Conservation (phyloP, 768 basidiomycete genomes). For the Boletus subcaerulescens region DNA sequence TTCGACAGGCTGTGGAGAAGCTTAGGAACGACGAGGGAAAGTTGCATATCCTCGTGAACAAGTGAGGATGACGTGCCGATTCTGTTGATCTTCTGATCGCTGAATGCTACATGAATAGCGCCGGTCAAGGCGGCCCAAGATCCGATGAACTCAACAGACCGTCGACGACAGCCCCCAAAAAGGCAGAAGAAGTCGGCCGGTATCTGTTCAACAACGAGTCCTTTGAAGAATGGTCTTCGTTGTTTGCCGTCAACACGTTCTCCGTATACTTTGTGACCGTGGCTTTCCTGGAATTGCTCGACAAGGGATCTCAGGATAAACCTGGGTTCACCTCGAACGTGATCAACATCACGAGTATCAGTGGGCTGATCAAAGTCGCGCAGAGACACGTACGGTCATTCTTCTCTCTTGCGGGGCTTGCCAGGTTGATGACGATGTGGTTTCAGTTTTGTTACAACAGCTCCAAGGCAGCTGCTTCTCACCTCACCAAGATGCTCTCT, state of each 20-base stretch:
- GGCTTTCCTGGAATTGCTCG: conserved; percentile 73
- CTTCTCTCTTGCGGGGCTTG: background rate
- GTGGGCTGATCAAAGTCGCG: conserved; percentile 64
- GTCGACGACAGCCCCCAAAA: conserved; percentile 55
- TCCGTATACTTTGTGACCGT: conserved; percentile 76
- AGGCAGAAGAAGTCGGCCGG: conserved; percentile 62
- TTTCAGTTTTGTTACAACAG: conserved; percentile 78
- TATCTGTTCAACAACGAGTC: conserved; percentile 69
- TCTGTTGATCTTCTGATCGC: background rate
- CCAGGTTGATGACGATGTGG: background rate
- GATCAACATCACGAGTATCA: conserved; percentile 77
- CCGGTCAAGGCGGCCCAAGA: conserved; percentile 68
- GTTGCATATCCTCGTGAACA: conserved; percentile 79
- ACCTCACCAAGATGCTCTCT: conserved; percentile 72
- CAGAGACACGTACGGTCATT: conserved; percentile 66
- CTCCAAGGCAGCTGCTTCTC: conserved; percentile 72
- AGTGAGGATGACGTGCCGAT: conserved; percentile 42
- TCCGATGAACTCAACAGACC: conserved; percentile 58
- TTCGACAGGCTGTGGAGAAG: conserved; percentile 48
- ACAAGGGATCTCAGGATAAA: conserved; percentile 62
- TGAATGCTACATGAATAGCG: conserved; percentile 40
- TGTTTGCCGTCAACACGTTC: conserved; percentile 68
- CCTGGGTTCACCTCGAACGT: conserved; percentile 60
- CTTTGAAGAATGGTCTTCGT: conserved; percentile 57
- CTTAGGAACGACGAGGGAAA: conserved; percentile 49